A percentile compares a stretch with the other conserved stretches of the same genome.
Evolutionary conservation across 2,329 filamentous ascomycete genomes (phyloP).

Genomic region (Curvularia lunata): DNA sequence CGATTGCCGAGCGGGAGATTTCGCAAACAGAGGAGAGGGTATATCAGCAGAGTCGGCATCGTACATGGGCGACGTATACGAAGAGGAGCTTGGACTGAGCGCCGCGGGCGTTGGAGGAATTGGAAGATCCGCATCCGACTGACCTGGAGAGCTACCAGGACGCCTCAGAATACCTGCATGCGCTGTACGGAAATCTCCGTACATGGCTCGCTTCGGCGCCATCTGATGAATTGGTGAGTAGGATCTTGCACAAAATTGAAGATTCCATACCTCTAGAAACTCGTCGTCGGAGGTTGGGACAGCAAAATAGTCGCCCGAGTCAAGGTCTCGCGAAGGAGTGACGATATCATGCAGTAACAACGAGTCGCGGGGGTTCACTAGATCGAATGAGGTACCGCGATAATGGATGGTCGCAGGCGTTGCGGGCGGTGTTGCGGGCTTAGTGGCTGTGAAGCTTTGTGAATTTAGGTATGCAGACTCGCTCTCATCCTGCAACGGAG

Average conservation of each 20-base stretch:
- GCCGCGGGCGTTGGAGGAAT: conserved; percentile 36
- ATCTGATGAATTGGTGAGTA: conserved; percentile 29
- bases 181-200: conserved; percentile 39
- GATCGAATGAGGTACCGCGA: conserved; percentile 49
- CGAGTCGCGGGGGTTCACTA: conserved; percentile 50
- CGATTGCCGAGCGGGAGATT: conserved; percentile 30
- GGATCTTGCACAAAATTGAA: neutral
- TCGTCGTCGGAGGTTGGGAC: conserved; percentile 33
- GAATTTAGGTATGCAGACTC: conserved; percentile 28
- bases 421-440: conserved; percentile 44
- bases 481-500: conserved; percentile 30
- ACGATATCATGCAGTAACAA: conserved; percentile 46
- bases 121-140: conserved; percentile 27
- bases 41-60: conserved; percentile 32
- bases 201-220: conserved; percentile 40
- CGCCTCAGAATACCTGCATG: conserved; percentile 39
- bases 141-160: conserved; percentile 22
- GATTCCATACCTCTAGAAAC: conserved; percentile 26
- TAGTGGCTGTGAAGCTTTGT: conserved; percentile 33
- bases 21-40: conserved; percentile 28
- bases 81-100: conserved; percentile 36
- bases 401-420: conserved; percentile 50
- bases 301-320: conserved; percentile 42
- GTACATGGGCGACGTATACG: conserved; percentile 36
- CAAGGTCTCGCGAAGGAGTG: conserved; percentile 46